Percentiles rank a stretch among this genome's conserved stretches.
These are phyloP conservation scores for Xylariales sp. DNA, from an alignment of 2,329 filamentous ascomycete genomes.

Conservation along the genomic window DNA sequence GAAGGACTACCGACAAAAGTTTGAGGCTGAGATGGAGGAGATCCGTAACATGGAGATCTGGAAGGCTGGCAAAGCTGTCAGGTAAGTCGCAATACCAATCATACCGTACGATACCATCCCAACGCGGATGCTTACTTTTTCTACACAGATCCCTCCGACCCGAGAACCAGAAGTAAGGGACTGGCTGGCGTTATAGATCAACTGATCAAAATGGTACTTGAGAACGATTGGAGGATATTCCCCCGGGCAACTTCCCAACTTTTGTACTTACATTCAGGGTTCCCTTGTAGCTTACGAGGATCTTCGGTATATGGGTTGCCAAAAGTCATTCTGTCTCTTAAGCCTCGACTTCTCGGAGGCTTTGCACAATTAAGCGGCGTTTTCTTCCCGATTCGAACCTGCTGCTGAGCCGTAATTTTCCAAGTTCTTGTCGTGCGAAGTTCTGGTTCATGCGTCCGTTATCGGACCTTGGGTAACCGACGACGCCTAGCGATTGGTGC, in stretches of 20 bases:
- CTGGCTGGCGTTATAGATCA: too few species aligned
- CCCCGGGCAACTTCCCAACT: conserved; percentile 15
- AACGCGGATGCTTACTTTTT: conserved; percentile 3
- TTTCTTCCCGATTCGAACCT: conserved; percentile 12
- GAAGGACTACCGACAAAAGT: conserved; percentile 93
- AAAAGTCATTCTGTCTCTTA: conserved; percentile 9
- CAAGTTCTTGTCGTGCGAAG: too few species aligned
- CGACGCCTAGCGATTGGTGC: too few species aligned
- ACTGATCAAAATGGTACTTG: conserved; percentile 19
- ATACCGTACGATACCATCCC: background rate
- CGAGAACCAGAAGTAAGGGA: conserved; percentile 75
- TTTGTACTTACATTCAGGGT: conserved; percentile 33
- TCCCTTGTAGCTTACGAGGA: conserved; percentile 20
- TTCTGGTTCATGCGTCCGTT: too few species aligned
- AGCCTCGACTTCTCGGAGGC: conserved; percentile 17
- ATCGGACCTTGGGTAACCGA: too few species aligned
- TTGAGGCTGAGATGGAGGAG: conserved; percentile 97
- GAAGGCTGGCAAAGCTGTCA: conserved; percentile 96
- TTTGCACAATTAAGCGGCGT: conserved; percentile 12
- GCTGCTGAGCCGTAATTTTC: too few species aligned
- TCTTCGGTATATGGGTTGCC: conserved; percentile 11
- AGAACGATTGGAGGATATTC: conserved; percentile 17
- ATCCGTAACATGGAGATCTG: conserved; percentile 98
- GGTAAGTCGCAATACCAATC: conserved; percentile 45
- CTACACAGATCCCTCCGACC: conserved; percentile 65